These are phyloP conservation scores for Tuber melanosporum DNA, from an alignment of 495 filamentous ascomycete species.

Conservation along the genomic window DNA sequence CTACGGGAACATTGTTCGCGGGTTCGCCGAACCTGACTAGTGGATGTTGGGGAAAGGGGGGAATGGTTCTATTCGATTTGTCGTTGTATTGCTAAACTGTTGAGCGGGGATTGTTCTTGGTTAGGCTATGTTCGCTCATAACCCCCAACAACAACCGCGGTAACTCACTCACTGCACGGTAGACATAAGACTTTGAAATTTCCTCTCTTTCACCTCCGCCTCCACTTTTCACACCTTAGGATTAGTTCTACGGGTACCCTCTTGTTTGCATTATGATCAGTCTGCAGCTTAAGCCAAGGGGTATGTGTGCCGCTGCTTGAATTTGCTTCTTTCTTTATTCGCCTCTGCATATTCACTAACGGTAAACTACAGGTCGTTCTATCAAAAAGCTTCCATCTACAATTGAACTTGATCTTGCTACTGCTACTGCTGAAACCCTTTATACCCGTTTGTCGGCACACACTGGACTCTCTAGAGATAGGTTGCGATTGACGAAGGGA, in stretches of 20 bases:
- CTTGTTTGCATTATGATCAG: neutral
- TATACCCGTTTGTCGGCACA: constrained; percentile 53
- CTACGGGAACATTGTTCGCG: neutral
- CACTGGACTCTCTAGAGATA: constrained; percentile 54
- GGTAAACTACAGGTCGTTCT: constrained; percentile 47
- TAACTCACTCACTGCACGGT: neutral
- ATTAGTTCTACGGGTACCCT: neutral
- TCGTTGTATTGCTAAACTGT: neutral
- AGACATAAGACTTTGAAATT: neutral
- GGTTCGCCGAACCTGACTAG: neutral
- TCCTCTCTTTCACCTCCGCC: neutral
- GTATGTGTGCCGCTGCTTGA: neutral
- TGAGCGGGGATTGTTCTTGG: neutral
- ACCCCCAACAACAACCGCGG: neutral
- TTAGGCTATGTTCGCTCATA: neutral
- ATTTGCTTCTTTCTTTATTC: neutral
- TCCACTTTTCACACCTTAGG: neutral
- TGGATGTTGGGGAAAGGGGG: neutral
- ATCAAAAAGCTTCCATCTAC: constrained; percentile 66
- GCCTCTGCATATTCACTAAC: neutral
- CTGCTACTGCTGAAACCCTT: constrained; percentile 47
- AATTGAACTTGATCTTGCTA: constrained; percentile 55
- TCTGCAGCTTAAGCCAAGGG: constrained; percentile 3
- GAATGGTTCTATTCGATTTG: neutral
- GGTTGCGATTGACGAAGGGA: constrained; percentile 63